Evolutionary conservation across 306 rosid species (phyloP).

Genomic region (Cucurbita ficifolia): DNA sequence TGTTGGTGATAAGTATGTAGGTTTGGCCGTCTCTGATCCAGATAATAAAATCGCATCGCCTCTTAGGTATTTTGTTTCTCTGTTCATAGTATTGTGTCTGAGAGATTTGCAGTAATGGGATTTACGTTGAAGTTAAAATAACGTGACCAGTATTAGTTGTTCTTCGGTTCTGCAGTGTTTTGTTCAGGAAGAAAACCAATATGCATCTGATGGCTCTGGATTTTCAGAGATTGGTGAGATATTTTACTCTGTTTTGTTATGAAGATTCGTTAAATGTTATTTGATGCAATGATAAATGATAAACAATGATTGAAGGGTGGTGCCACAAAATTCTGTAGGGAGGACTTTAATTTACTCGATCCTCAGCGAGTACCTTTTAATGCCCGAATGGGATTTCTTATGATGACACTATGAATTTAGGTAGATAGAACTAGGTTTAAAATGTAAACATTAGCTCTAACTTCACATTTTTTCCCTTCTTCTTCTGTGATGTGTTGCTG

Average conservation of each 20-base stretch:
- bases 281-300: neutral
- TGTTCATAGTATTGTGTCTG: neutral
- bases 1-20: slow-evolving; percentile 74
- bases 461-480: neutral
- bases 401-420: neutral
- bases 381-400: neutral
- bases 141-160: neutral
- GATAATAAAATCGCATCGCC: slow-evolving; percentile 55
- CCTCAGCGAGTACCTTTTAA: neutral
- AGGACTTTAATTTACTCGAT: neutral
- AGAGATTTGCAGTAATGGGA: neutral
- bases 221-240: slow-evolving; percentile 48
- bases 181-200: slow-evolving; percentile 45
- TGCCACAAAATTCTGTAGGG: neutral
- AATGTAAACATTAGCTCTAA: neutral
- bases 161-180: slow-evolving; percentile 36
- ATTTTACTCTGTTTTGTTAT: neutral
- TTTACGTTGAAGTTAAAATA: neutral
- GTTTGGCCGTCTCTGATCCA: slow-evolving; percentile 55
- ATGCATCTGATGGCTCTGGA: slow-evolving; percentile 40
- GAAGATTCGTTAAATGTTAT: neutral
- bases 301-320: neutral
- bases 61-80: slow-evolving; percentile 24
- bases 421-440: neutral
- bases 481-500: neutral